Evolutionary conservation across 768 basidiomycete genomes (phyloP), one percentile per base, ranked within the genome.

Genomic region (Phaffia australis): DNA sequence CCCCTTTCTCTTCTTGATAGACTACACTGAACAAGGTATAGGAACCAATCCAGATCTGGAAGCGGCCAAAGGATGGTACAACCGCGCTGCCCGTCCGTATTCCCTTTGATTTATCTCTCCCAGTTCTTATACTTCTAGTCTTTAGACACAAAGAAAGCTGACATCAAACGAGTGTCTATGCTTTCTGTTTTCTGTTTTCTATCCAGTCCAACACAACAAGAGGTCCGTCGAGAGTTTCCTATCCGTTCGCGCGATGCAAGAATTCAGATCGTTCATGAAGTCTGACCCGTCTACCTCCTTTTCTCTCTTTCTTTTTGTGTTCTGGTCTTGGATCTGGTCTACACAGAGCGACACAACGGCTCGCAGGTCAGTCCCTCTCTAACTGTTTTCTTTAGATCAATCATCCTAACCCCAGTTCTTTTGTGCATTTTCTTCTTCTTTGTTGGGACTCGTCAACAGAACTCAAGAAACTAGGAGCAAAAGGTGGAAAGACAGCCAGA

Each of bases 21-120:
- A 97, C 77, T 99, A 98, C 76, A 89, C 91, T 0, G 95, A 98
- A 76, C 87, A 93, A 15, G 95, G 93, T 2, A 99, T 99, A 71
- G 95, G 95, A 42, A 87, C 94, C 75, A 94, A 94, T 79, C 88
- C 89, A 73, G 94, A 99, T 73, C 77, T 91, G 56, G 94, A 98
- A 68, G 86, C 92, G 75, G 92, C 95, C 23, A 97, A 94, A 78
- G 83, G 88, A 71, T 98, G 94, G 93, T 99, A 99, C 76, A 95
- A 97, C 90, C 84, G 95, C 52, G 93, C 95, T 47, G 95, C 95
- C 71, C 93, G 94, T 97, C 73, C 58, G 87, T 79, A 11, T 49
- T 18, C 21, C 21, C 52, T 8, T 21, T 51, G 18, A 29, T 8
- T 47, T 32, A 49, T 32, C 4, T 6, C 48, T 23, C 25, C 7